phyloP scores from a whole-genome alignment of 257 asterid species.

The Leonotis leonurus region DNA sequence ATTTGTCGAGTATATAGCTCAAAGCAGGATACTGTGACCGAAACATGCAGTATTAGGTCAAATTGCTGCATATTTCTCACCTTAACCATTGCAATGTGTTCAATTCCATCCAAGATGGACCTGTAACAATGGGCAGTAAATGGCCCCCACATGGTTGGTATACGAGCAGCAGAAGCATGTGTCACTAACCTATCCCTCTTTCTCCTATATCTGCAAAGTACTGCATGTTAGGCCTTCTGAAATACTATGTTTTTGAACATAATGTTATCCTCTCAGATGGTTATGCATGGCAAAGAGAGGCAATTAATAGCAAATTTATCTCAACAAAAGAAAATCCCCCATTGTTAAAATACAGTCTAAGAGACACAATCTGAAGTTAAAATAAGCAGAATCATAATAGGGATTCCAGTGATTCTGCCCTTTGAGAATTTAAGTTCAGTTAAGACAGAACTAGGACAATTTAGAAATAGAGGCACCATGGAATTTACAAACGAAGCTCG shows the following conservation, averaged over 20 bases:
- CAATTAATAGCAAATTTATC: not conserved
- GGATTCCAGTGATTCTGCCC: not conserved
- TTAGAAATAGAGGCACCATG: not conserved
- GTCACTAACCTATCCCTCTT: constrained; percentile 81
- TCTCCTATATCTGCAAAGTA: constrained; percentile 73
- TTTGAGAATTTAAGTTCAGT: not conserved
- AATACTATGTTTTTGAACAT: not conserved
- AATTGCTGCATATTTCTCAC: constrained; percentile 31
- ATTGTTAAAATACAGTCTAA: not conserved
- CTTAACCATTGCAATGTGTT: constrained; percentile 98
- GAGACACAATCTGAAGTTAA: not conserved
- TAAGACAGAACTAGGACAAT: not conserved
- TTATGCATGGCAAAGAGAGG: constrained; percentile 5
- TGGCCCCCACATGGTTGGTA: constrained; percentile 98
- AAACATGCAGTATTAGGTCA: not conserved
- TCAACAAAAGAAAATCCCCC: not conserved
- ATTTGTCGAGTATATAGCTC: not conserved
- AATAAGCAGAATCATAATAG: not conserved
- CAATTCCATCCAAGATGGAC: constrained; percentile 87
- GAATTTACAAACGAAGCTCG: not conserved
- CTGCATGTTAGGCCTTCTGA: constrained; percentile 13
- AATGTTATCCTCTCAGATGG: not conserved
- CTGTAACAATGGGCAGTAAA: constrained; percentile 76
- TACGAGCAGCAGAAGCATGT: constrained; percentile 80
- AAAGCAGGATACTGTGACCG: not conserved